phyloP scores from a whole-genome alignment of 441 rosid species.

The Viola pubescens region DNA sequence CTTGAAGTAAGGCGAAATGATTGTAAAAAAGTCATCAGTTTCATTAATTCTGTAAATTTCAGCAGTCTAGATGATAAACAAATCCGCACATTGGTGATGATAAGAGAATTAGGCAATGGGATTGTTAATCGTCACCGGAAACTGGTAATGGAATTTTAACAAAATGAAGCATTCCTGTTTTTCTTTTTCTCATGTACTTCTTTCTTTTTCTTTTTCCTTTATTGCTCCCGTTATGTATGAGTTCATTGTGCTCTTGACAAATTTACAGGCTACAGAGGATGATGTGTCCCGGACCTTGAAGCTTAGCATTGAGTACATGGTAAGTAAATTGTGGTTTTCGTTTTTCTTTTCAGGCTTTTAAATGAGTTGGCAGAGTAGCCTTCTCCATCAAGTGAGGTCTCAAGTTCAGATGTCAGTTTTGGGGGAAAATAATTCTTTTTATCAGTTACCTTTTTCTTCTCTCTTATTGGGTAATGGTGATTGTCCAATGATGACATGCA shows the following conservation, averaged over 20 bases:
- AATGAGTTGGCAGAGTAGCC: no score
- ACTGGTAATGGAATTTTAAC: slow-evolving; percentile 9
- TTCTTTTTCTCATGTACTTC: neutral
- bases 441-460: no score
- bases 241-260: neutral
- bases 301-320: slow-evolving; percentile 19
- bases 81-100: slow-evolving; percentile 10
- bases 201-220: neutral
- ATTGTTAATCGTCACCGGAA: slow-evolving; percentile 16
- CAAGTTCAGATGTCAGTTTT: no score
- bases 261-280: slow-evolving; percentile 16
- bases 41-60: slow-evolving; percentile 15
- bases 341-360: neutral
- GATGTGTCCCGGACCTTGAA: slow-evolving; percentile 19
- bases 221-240: neutral
- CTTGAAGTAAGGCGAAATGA: slow-evolving; percentile 14
- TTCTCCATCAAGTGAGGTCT: no score
- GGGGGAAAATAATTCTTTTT: no score
- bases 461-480: neutral
- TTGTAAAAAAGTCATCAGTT: slow-evolving; percentile 14
- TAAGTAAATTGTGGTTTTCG: neutral
- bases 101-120: slow-evolving; percentile 12
- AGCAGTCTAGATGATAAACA: slow-evolving; percentile 14
- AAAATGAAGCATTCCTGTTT: neutral
- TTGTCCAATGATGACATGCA: slow-evolving; percentile 7